A percentile compares a stretch with the other conserved stretches of the same genome.
These are phyloP conservation scores for Colletotrichum eremochloae DNA, from an alignment of 2,329 filamentous ascomycete species.

Conservation along the genomic window DNA sequence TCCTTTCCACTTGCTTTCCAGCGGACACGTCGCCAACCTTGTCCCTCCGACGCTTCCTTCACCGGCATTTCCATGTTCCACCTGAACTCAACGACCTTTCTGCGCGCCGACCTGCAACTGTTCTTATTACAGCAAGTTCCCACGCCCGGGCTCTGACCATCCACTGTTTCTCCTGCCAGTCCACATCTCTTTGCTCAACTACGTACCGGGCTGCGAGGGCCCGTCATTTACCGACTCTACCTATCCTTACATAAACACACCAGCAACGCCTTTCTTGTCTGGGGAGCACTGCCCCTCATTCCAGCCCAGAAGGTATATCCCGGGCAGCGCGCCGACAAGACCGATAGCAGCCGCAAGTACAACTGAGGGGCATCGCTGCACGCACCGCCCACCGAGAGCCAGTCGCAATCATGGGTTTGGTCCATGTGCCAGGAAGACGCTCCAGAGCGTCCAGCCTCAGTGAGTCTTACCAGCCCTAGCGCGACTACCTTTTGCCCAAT, in stretches of 20 bases:
- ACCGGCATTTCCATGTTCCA: constrained; percentile 20
- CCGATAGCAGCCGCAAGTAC: constrained; percentile 37
- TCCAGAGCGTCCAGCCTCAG: constrained; percentile 42
- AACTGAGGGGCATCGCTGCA: constrained; percentile 40
- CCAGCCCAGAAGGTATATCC: constrained; percentile 33
- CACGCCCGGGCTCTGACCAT: constrained; percentile 14
- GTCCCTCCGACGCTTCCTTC: constrained; percentile 15
- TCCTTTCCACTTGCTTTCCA: constrained; percentile 14
- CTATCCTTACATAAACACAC: constrained; percentile 15
- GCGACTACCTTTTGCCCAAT: constrained; percentile 21
- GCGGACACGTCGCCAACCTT: constrained; percentile 23
- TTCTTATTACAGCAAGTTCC: constrained; percentile 33
- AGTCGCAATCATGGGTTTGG: constrained; percentile 44
- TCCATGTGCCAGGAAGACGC: constrained; percentile 44
- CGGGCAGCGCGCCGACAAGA: constrained; percentile 38
- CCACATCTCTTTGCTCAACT: constrained; percentile 4
- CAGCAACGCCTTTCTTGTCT: constrained; percentile 16
- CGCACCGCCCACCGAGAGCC: constrained; percentile 33
- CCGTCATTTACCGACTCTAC: constrained; percentile 38
- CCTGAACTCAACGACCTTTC: constrained; percentile 4
- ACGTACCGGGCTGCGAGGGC: constrained; percentile 29
- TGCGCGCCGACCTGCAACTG: constrained; percentile 7
- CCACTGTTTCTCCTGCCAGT: constrained; percentile 28
- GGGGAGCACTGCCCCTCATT: constrained; percentile 40
- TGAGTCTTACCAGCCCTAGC: constrained; percentile 42